Base-by-base conservation (phyloP, 441 rosid species). In the Sinapis alba region DNA sequence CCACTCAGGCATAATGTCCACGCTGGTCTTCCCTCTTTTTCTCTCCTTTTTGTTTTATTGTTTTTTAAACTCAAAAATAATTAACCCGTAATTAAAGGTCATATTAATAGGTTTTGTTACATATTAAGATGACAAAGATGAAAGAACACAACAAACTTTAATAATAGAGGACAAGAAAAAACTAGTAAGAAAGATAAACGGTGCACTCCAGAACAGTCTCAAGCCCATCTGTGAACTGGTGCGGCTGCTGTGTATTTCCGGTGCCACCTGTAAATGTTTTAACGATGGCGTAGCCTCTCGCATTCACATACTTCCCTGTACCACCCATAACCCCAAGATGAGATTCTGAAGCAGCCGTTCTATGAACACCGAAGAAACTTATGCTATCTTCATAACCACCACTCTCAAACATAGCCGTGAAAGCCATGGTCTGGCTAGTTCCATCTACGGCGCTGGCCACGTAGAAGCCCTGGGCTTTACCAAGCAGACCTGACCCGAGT, bases 241-340 rank as follows among this genome's bases (percentile, higher is more conserved):
- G 87, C 32, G 84, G 90, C 59, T 83, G 84, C 79, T 85, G 87
- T 65, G 82, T 4, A 69, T 43, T 10, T 64, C 87, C 6, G 77
- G 62, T 72, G 1, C 73, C 21, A 6, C 77, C 88, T 0, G 86
- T 65, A 60, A 88, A 79, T 3, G 88, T 81, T 83, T 85, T 85
- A 30, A 86, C 69, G 8, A 85, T 82, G n/a, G 93, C 86, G 58
- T 23, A 84, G 0, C 93, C 96, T 72, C 78, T 84, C 1, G 91
- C 90, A 58, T 88, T 88, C 32, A 84, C 84, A 60, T 77, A 84
- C 73, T 87, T 86, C n/a, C 96, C 96, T 0, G 96, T 88, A 30
- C 96, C 93, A 13, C 96, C 91, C 86, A 87, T 88, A 47, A 87
- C 74, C 0, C 90, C 83, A 53, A 90, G 80, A 69, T 84, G 91